Evolutionary conservation across 192 early-diverging fungal genomes (phyloP).

Genomic region (Rhizophagus sp.): DNA sequence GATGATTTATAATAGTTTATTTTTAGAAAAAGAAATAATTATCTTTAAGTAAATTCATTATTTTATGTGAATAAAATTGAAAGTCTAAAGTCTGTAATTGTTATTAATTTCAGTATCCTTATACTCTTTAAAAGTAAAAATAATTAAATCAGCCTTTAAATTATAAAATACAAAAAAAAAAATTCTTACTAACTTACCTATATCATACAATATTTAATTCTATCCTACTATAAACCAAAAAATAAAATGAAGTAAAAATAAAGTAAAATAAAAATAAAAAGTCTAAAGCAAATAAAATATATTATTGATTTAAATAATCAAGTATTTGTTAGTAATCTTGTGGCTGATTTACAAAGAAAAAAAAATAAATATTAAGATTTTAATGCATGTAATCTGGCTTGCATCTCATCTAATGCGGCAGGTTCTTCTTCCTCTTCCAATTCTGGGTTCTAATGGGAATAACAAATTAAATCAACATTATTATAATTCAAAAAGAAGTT

Average conservation of each 20-base stretch:
- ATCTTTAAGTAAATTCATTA: no score
- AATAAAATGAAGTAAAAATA: neutral
- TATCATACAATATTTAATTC: neutral
- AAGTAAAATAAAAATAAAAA: neutral
- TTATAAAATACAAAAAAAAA: neutral
- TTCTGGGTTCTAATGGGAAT: constrained; percentile 35
- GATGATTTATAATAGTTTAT: no score
- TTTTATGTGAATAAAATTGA: no score
- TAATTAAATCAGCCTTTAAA: no score
- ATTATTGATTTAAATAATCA: no score
- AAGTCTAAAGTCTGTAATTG: no score
- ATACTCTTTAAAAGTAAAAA: no score
- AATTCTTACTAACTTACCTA: neutral
- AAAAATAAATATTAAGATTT: constrained; percentile 47
- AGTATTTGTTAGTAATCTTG: neutral
- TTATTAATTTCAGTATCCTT: no score
- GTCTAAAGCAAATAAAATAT: neutral
- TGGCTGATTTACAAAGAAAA: neutral
- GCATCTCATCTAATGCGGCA: constrained; percentile 82
- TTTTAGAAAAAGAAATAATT: no score
- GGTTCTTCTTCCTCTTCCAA: constrained; percentile 63
- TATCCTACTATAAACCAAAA: neutral
- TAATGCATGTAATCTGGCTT: constrained; percentile 79
- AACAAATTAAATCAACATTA: neutral
- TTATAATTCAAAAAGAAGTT: neutral